These are phyloP conservation scores for Pseudozyma pruni DNA, from an alignment of 1,284 basidiomycete species.

Conservation along the genomic window DNA sequence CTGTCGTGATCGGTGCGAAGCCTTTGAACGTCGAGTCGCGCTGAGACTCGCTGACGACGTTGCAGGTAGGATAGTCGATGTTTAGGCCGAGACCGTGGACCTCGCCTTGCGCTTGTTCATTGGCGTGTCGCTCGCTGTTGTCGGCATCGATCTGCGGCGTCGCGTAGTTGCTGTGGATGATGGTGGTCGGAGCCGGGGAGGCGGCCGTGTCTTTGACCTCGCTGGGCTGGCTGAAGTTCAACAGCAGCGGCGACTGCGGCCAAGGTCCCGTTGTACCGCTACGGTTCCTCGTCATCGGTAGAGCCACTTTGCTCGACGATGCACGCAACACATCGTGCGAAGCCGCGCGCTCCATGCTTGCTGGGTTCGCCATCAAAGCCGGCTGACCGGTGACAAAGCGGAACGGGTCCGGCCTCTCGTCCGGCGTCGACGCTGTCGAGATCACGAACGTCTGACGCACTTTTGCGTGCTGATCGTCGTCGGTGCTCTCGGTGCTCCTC, in stretches of 20 bases:
- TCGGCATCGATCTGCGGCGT: constrained; percentile 18
- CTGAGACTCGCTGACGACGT: neutral
- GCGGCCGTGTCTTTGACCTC: constrained; percentile 3
- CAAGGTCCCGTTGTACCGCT: constrained; percentile 47
- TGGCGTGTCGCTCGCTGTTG: neutral
- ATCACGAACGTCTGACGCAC: constrained; percentile 30
- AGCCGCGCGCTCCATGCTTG: constrained; percentile 18
- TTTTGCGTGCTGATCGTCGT: constrained; percentile 16
- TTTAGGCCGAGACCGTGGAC: constrained; percentile 34
- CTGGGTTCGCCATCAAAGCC: constrained; percentile 9
- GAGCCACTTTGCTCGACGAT: neutral
- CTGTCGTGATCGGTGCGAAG: constrained; percentile 31
- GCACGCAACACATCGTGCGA: constrained; percentile 12
- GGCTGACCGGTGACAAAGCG: constrained; percentile 21
- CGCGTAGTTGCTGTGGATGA: constrained; percentile 27
- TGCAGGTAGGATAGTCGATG: constrained; percentile 10
- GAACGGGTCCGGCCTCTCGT: constrained; percentile 25
- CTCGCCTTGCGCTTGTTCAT: neutral
- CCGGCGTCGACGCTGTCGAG: constrained; percentile 34
- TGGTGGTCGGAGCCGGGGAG: constrained; percentile 33
- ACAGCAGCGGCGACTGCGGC: constrained; percentile 45
- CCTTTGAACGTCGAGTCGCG: constrained; percentile 6
- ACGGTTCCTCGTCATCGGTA: constrained; percentile 32
- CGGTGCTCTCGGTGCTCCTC: constrained; percentile 28
- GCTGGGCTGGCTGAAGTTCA: constrained; percentile 9